phyloP scores from a whole-genome alignment of 1,139 yeast species.

The Taiozyma sp. region DNA sequence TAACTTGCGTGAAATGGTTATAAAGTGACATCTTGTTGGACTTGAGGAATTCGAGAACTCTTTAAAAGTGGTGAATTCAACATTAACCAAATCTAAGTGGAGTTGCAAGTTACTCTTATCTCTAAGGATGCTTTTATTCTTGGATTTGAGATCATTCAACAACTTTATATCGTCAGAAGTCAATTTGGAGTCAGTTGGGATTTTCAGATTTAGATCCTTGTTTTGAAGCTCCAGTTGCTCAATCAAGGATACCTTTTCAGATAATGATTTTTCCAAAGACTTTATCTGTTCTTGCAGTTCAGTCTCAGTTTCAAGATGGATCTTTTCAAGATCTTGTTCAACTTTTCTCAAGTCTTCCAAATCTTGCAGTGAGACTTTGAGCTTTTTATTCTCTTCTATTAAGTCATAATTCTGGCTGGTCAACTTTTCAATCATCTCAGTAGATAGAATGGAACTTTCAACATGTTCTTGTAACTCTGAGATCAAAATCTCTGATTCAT shows the following conservation, averaged over 20 bases:
- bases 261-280: constrained; percentile 28
- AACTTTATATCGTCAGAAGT: constrained; percentile 1
- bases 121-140: neutral
- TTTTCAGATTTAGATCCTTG: constrained; percentile 22
- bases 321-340: constrained; percentile 59
- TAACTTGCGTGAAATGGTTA: neutral
- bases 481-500: constrained; percentile 38
- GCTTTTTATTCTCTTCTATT: constrained; percentile 32
- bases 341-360: constrained; percentile 56
- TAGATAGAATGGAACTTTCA: constrained; percentile 38
- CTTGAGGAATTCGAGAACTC: neutral
- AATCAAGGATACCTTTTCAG: constrained; percentile 28
- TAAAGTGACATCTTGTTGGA: neutral
- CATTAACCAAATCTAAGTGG: neutral
- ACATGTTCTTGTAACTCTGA: constrained; percentile 40
- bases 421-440: constrained; percentile 48
- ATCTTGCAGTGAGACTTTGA: constrained; percentile 46
- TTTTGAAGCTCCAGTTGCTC: constrained; percentile 32
- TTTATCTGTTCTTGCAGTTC: constrained; percentile 46
- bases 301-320: constrained; percentile 49
- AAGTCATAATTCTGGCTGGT: constrained; percentile 51
- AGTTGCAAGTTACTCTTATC: neutral
- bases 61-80: neutral
- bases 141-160: neutral
- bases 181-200: neutral